Evolutionary conservation across 225 moss, liverwort and hornwort species (phyloP), one percentile per base, ranked within the genome.

Genomic region (Pleurozium schreberi): DNA sequence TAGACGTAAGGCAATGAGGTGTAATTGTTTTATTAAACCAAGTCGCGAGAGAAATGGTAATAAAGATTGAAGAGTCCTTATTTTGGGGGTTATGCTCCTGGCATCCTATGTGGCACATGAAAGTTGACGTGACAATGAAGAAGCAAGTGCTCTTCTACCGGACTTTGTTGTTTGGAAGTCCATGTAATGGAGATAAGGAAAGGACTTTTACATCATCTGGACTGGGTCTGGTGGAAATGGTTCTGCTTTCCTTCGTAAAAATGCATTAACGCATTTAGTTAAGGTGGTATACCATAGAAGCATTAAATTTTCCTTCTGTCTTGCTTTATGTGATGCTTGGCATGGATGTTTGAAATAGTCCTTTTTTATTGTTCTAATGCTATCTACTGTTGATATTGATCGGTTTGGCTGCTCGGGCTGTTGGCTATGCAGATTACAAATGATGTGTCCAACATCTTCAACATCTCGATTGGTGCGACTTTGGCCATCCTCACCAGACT

Each of bases 391-490:
- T 43, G 69, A 31, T 74, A 57, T 68, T 57, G 74, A 80, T 80
- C 40, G 30, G 50, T 77, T 78, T 33, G 83, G 79, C 36, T 59
- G 31, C 27, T 33, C 49, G 81, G 62, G 59, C 85, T 55, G 75
- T 81, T 80, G 88, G 77, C 90, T 88, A 64, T 85, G 90, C 96
- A 98, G 98, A 91, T 98, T 61, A 95, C 97, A 40, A 98, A 98
- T 85, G 98, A 98, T 73, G 60, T 97, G 81, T 96, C 95, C 50
- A 98, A 98, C 85, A 86, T 98, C 49, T 93, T 92, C 81, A 98
- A 98, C 76, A 95, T 98, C 84, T 91, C 92, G 28, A 94, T 94
- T 23, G 98, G 98, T 87, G 96, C 97, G 53, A 83, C 85, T 75
- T 88, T 96, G 57, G 95, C 97, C 55, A 95, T 98, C 43, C 82